Conservation (phyloP, 176 grass and related monocot genomes). For the Raddia distichophylla region DNA sequence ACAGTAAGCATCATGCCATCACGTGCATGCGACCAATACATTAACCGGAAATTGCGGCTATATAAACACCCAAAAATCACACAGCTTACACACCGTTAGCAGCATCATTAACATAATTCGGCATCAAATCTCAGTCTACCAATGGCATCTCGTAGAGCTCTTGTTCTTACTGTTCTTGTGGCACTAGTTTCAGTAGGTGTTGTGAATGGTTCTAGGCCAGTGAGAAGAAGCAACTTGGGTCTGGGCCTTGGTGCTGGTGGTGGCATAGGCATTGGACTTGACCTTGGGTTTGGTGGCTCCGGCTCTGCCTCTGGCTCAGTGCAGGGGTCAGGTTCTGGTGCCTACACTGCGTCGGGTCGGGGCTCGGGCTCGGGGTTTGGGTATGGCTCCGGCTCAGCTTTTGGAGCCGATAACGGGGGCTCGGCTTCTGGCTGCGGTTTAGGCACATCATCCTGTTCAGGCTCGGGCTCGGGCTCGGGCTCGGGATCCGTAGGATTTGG, state of each 20-base stretch:
- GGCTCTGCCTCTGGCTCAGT: slow-evolving; percentile 33
- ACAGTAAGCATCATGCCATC: slow-evolving; percentile 61
- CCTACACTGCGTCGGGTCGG: slow-evolving; percentile 15
- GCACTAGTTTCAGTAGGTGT: slow-evolving; percentile 18
- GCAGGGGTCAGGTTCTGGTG: slow-evolving; percentile 42
- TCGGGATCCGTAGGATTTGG: slow-evolving; percentile 26
- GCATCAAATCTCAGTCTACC: background rate
- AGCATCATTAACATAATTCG: background rate
- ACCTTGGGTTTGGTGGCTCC: slow-evolving; percentile 37
- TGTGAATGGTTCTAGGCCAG: slow-evolving; percentile 39
- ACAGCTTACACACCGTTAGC: background rate
- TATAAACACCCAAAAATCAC: slow-evolving; percentile 29
- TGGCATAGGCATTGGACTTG: slow-evolving; percentile 48
- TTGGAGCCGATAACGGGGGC: slow-evolving; percentile 28
- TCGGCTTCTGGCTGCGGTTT: slow-evolving; percentile 41
- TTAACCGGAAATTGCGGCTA: slow-evolving; percentile 31
- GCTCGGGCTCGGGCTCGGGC: slow-evolving; percentile 24
- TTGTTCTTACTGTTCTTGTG: slow-evolving; percentile 30
- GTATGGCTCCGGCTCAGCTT: slow-evolving; percentile 28
- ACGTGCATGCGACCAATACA: slow-evolving; percentile 49
- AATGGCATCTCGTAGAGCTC: slow-evolving; percentile 43
- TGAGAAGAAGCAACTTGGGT: slow-evolving; percentile 58
- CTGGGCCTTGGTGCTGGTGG: slow-evolving; percentile 44
- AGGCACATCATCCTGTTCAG: slow-evolving; percentile 36
- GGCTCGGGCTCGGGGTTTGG: slow-evolving; percentile 45